Evolutionary conservation across 768 basidiomycete species (phyloP), one percentile per base, ranked within the genome.

Genomic region (Suillus plorans): DNA sequence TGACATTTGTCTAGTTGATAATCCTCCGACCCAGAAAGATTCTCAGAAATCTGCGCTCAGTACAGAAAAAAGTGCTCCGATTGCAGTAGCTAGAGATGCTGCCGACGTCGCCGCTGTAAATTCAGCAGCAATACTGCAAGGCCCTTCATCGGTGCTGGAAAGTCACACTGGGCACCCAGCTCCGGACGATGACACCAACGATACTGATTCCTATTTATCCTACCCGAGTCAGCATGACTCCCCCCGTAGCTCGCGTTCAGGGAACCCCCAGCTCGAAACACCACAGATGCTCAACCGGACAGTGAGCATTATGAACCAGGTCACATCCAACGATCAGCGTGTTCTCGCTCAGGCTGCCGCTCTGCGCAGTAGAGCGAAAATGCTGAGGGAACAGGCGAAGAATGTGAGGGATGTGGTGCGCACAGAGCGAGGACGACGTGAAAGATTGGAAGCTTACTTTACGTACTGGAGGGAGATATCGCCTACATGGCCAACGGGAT

Each of bases 391-490:
- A 49, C 69, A 63, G 47, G 71, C 68, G 7, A 67, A 70, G 53
- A 67, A 71, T 20, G 47, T 70, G 36, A 73, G 76, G 12, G 69
- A 70, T 10, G 65, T 70, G 3, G 68, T 69, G 2, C 67, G 68
- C 45, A 69, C 67, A 1, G 73, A 76, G 61, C 64, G 22, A 18
- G 71, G 67, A 10, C 63, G 76, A n/a, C 63, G 72, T 58, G 68
- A 73, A 50, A 64, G 76, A 22, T 71, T 77, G 68, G 69, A 74
- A 22, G 20, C 64, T 5, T 76, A 68, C 34, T 77, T 72, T 37
- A 68, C 66, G 20, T 70, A 76, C 39, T 76, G 74, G 75, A 66
- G 65, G 34, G 67, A 77, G 39, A 70, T 65, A 2, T 67, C 68
- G 16, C 67, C 68, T 4, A 53, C 5, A 10, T 73, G 76, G 72